A percentile compares a stretch with the other conserved stretches of the same genome.
Evolutionary conservation across 768 basidiomycete species (phyloP).

Genomic region (Leccinellum luteum): DNA sequence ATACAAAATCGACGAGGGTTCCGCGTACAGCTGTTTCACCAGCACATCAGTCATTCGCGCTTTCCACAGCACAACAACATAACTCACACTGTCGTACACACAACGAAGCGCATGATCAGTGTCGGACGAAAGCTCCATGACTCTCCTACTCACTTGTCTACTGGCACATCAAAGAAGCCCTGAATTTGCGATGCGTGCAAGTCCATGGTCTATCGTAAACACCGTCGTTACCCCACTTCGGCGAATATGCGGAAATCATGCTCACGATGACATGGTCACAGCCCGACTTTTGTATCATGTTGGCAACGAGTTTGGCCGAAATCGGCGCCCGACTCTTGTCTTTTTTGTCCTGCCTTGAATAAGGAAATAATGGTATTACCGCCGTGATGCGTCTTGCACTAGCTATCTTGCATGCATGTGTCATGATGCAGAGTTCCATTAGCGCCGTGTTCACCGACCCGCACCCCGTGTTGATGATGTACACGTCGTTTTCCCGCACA

Average conservation of each 20-base stretch:
- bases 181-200: constrained; percentile 98
- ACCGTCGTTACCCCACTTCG: constrained; percentile 3
- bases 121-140: background rate
- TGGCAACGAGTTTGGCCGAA: constrained; percentile 96
- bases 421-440: constrained; percentile 99
- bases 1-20: constrained; percentile 92
- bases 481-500: constrained; percentile 97
- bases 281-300: constrained; percentile 91
- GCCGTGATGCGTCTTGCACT: constrained; percentile 97
- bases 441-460: constrained; percentile 87
- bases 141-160: constrained; percentile 83
- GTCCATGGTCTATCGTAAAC: constrained; percentile 81
- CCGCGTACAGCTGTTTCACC: constrained; percentile 75
- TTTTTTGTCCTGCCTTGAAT: constrained; percentile 98
- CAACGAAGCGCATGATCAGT: constrained; percentile 15
- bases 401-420: constrained; percentile 99
- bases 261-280: constrained; percentile 96
- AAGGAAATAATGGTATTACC: constrained; percentile 96
- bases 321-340: constrained; percentile 98
- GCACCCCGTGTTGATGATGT: constrained; percentile 94
- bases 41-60: constrained; percentile 18
- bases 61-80: constrained; percentile 17
- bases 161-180: constrained; percentile 99
- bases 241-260: constrained; percentile 14
- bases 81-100: constrained; percentile 47